These are phyloP conservation scores for Jimgerdemannia lactiflua DNA, from an alignment of 192 early-diverging fungal species.

Conservation along the genomic window DNA sequence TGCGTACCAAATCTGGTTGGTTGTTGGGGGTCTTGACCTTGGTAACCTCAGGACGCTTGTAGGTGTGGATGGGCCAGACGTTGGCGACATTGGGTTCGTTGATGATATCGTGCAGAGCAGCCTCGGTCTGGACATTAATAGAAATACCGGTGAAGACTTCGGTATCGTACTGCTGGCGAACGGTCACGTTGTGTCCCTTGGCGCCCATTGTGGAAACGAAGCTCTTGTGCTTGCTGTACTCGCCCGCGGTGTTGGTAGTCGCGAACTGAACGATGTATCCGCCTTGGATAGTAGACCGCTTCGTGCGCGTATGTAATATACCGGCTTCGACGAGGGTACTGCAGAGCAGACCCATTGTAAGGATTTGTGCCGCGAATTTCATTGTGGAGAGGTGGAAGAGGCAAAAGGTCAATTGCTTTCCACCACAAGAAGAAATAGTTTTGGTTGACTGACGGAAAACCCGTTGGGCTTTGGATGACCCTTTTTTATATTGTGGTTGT, in stretches of 20 bases:
- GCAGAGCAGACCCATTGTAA: background rate
- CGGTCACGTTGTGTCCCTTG: background rate
- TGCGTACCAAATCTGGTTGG: background rate
- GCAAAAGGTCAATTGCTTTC: no score
- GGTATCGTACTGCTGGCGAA: background rate
- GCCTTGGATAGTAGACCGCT: background rate
- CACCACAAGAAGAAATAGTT: no score
- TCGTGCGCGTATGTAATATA: background rate
- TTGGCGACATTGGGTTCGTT: background rate
- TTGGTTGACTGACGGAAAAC: no score
- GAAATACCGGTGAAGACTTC: constrained; percentile 6
- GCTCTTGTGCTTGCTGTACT: background rate
- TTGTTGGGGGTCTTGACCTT: background rate
- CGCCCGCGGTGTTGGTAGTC: background rate
- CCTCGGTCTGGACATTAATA: background rate
- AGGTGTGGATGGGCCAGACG: background rate
- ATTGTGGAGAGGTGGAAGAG: background rate
- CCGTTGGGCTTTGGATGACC: no score
- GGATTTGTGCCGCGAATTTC: background rate
- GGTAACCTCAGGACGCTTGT: background rate
- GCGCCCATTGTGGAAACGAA: background rate
- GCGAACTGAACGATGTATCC: background rate
- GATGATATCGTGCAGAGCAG: background rate
- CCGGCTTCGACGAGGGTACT: background rate
- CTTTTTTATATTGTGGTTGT: no score